Conservation (phyloP, 805 yeast genomes). For the Ogataea naganishii region DNA sequence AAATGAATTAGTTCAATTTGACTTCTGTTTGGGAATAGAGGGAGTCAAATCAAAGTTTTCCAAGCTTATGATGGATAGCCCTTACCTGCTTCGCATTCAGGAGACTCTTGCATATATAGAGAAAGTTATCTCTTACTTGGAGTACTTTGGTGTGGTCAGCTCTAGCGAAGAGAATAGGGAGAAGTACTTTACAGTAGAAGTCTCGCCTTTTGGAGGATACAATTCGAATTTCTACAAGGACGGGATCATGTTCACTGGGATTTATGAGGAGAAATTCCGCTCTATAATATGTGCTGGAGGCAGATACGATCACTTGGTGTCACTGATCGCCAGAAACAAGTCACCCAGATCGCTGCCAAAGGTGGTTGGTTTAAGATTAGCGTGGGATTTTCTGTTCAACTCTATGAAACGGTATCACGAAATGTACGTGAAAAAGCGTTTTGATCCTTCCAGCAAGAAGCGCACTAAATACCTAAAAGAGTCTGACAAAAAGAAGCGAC, state of each 20-base stretch:
- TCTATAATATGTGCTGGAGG: conserved; percentile 85
- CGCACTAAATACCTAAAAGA: conserved; percentile 28
- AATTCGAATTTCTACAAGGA: conserved; percentile 70
- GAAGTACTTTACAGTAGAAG: conserved; percentile 27
- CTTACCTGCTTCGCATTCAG: conserved; percentile 51
- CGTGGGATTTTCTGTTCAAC: conserved; percentile 57
- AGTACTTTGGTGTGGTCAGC: conserved; percentile 54
- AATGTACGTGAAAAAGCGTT: conserved; percentile 15
- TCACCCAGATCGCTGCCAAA: conserved; percentile 27
- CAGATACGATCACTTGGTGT: conserved; percentile 70
- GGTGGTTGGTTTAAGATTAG: conserved; percentile 84
- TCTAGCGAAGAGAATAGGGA: too few species aligned
- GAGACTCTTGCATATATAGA: conserved; percentile 53
- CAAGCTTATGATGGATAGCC: conserved; percentile 69
- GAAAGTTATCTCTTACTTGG: conserved; percentile 45
- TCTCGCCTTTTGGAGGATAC: conserved; percentile 81
- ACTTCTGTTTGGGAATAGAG: conserved; percentile 63
- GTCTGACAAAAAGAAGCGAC: conserved; percentile 18
- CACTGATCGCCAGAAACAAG: conserved; percentile 49
- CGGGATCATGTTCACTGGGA: conserved; percentile 85
- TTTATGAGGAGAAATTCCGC: conserved; percentile 49
- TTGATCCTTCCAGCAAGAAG: conserved; percentile 6
- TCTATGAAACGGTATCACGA: conserved; percentile 40
- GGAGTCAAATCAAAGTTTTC: conserved; percentile 54
- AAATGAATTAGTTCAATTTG: conserved; percentile 74